phyloP scores from a whole-genome alignment of 2,329 filamentous ascomycete species.

The Ramichloridium luteum region DNA sequence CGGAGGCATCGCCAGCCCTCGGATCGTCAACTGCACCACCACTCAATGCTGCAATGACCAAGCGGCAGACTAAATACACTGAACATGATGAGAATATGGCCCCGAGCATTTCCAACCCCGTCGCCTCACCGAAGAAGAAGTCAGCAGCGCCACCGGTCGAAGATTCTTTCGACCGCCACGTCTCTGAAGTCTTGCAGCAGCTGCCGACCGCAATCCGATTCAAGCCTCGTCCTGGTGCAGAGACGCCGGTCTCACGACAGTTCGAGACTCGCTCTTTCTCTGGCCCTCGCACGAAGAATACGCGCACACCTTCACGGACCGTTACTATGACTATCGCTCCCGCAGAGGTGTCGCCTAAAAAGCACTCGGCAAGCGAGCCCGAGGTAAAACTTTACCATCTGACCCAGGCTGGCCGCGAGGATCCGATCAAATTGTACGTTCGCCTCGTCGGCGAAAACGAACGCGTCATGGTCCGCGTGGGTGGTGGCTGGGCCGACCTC shows the following conservation, averaged over 20 bases:
- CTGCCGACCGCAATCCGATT: constrained; percentile 58
- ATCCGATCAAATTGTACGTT: constrained; percentile 89
- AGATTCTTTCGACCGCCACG: constrained; percentile 45
- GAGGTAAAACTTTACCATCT: constrained; percentile 91
- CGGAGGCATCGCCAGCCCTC: background rate
- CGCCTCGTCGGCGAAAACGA: constrained; percentile 86
- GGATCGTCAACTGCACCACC: constrained; percentile 20
- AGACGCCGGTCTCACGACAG: constrained; percentile 17
- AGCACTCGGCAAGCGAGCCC: constrained; percentile 20
- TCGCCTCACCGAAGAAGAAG: background rate
- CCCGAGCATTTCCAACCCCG: background rate
- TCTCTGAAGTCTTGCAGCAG: constrained; percentile 24
- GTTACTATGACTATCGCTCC: constrained; percentile 21
- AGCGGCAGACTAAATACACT: constrained; percentile 22
- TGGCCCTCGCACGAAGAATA: constrained; percentile 12
- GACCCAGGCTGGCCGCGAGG: constrained; percentile 66
- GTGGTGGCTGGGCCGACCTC: constrained; percentile 94
- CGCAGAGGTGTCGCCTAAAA: constrained; percentile 25
- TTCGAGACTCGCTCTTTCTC: constrained; percentile 10
- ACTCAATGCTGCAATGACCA: constrained; percentile 33
- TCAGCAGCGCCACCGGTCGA: constrained; percentile 4
- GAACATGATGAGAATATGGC: constrained; percentile 4
- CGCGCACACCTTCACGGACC: constrained; percentile 7
- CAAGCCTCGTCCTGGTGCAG: constrained; percentile 41
- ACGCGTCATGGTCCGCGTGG: constrained; percentile 94